phyloP scores from a whole-genome alignment of 2,329 filamentous ascomycete species.

The Colletotrichum lentis region DNA sequence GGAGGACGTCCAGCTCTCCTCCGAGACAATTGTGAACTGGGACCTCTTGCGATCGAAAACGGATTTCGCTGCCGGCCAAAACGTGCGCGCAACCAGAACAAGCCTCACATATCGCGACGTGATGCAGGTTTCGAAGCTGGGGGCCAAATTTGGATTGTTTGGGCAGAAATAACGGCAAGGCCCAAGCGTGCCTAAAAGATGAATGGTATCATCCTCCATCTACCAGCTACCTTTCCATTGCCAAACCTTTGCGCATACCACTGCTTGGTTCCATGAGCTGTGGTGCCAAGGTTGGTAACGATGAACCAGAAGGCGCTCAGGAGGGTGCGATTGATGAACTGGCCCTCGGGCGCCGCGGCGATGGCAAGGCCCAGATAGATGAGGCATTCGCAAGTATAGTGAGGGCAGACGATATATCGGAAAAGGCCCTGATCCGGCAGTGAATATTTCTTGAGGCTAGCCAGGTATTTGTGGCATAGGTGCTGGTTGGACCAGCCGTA shows the following conservation, averaged over 20 bases:
- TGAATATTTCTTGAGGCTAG: slow-evolving; percentile 80
- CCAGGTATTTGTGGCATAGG: slow-evolving; percentile 74
- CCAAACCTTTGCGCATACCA: slow-evolving; percentile 87
- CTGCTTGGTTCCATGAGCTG: slow-evolving; percentile 76
- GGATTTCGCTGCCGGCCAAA: slow-evolving; percentile 60
- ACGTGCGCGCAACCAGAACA: slow-evolving; percentile 67
- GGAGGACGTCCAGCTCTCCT: slow-evolving; percentile 71
- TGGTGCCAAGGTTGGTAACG: slow-evolving; percentile 79
- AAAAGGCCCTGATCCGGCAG: slow-evolving; percentile 80
- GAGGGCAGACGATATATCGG: slow-evolving; percentile 77
- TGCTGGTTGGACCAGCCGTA: slow-evolving; percentile 78
- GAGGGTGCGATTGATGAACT: slow-evolving; percentile 75
- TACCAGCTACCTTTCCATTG: slow-evolving; percentile 64
- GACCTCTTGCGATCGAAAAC: slow-evolving; percentile 63
- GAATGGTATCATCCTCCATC: slow-evolving; percentile 80
- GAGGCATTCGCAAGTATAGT: slow-evolving; percentile 88
- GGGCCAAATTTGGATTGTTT: slow-evolving; percentile 69
- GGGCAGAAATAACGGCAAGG: slow-evolving; percentile 48
- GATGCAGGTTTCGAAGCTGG: slow-evolving; percentile 78
- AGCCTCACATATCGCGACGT: slow-evolving; percentile 90
- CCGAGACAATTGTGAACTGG: slow-evolving; percentile 76
- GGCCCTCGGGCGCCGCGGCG: slow-evolving; percentile 73
- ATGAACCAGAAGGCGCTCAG: slow-evolving; percentile 77
- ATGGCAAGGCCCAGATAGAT: slow-evolving; percentile 84
- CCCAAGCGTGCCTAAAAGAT: slow-evolving; percentile 58